Conservation (phyloP, 108 stramenopile genomes). For the Thalassiosira profunda region DNA sequence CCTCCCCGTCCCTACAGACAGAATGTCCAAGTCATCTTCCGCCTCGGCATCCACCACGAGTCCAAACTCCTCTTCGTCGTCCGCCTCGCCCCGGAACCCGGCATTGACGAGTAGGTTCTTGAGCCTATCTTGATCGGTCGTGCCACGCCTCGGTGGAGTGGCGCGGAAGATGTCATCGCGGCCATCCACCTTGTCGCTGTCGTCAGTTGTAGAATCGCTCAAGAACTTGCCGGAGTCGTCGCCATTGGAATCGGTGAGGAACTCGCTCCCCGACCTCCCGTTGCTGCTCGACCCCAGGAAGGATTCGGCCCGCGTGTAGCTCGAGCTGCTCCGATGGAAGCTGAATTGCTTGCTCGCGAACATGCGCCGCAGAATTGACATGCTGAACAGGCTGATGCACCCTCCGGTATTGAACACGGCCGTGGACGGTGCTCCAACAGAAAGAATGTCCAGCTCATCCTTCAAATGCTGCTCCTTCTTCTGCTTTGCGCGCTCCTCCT, state of each 20-base stretch:
- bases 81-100: slow-evolving; percentile 15
- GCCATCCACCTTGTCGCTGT: slow-evolving; percentile 4
- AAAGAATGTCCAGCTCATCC: too few species aligned
- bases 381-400: slow-evolving; percentile 32
- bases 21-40: slow-evolving; percentile 9
- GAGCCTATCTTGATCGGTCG: slow-evolving; percentile 17
- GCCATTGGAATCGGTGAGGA: too few species aligned
- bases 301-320: slow-evolving; percentile 42
- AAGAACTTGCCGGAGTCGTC: neutral
- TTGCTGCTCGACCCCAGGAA: slow-evolving; percentile 14
- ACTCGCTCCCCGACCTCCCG: neutral
- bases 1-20: slow-evolving; percentile 11
- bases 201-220: neutral
- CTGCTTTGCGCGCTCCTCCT: slow-evolving; percentile 21
- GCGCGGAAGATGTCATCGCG: slow-evolving; percentile 37
- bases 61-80: neutral
- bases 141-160: neutral
- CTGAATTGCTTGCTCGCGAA: slow-evolving; percentile 40
- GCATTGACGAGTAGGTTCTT: slow-evolving; percentile 39
- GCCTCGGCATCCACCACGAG: slow-evolving; percentile 15
- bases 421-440: neutral
- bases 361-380: slow-evolving; percentile 20
- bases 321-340: slow-evolving; percentile 29
- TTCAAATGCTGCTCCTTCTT: too few species aligned
- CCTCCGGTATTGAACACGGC: slow-evolving; percentile 5